A percentile compares a stretch with the other conserved stretches of the same genome.
Conservation (phyloP, 441 rosid species). For the Kokia cookei region DNA sequence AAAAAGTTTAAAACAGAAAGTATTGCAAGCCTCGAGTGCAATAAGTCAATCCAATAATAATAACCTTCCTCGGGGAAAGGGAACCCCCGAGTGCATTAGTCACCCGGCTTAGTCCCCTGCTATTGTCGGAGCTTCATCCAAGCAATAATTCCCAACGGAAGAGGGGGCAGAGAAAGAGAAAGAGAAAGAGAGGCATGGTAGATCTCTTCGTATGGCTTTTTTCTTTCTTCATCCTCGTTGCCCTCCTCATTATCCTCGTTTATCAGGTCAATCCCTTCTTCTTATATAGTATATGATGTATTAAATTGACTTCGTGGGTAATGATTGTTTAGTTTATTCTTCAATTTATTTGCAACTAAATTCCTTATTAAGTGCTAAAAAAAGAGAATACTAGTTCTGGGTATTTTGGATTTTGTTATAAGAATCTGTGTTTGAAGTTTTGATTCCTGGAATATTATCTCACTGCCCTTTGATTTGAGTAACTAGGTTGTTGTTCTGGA, state of each 20-base stretch:
- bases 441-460: not conserved
- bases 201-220: conserved; percentile 77
- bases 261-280: conserved; percentile 54
- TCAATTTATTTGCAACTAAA: not conserved
- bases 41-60: not conserved
- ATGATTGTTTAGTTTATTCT: not conserved
- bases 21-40: not conserved
- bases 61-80: not conserved
- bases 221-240: conserved; percentile 78
- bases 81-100: not conserved
- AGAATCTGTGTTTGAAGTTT: not conserved
- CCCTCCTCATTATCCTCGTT: conserved; percentile 66
- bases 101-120: not conserved
- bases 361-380: not conserved
- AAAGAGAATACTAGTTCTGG: not conserved
- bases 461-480: not conserved
- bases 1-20: not conserved
- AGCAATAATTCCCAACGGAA: not conserved
- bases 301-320: not conserved
- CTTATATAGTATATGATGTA: not conserved
- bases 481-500: not conserved
- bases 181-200: conserved; percentile 44
- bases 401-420: not conserved
- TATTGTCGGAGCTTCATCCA: not conserved
- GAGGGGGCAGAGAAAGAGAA: not conserved